phyloP scores from a whole-genome alignment of 2,329 filamentous ascomycete genomes.

The Plenodomus lindquistii region DNA sequence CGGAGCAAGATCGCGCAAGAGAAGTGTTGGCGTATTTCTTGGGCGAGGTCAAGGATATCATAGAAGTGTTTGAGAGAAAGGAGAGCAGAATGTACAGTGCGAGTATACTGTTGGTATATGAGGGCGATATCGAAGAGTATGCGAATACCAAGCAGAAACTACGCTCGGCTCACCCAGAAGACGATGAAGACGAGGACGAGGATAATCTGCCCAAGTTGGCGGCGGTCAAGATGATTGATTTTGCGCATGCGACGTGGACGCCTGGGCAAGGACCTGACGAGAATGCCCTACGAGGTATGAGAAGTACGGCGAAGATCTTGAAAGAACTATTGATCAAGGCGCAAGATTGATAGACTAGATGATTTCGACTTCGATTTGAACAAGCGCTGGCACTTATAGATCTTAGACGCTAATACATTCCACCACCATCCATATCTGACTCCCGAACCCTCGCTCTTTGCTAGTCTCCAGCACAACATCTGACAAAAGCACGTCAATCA shows the following conservation, averaged over 20 bases:
- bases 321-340: constrained; percentile 57
- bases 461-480: no score
- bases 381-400: not conserved
- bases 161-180: constrained; percentile 26
- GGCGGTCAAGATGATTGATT: constrained; percentile 88
- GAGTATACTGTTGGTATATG: constrained; percentile 67
- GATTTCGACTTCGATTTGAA: not conserved
- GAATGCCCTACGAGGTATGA: constrained; percentile 75
- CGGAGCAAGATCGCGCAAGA: constrained; percentile 46
- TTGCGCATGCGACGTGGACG: constrained; percentile 87
- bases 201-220: constrained; percentile 65
- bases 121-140: constrained; percentile 63
- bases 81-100: constrained; percentile 71
- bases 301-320: constrained; percentile 72
- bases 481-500: no score
- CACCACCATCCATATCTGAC: not conserved
- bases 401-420: not conserved
- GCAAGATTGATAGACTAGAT: constrained; percentile 17
- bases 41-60: constrained; percentile 58
- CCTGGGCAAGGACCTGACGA: constrained; percentile 84
- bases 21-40: constrained; percentile 51
- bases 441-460: no score
- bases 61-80: constrained; percentile 60
- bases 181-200: constrained; percentile 53
- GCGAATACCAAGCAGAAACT: constrained; percentile 46